Conservation (phyloP, 2,329 filamentous ascomycete species). For the Leptographium lundbergii region DNA sequence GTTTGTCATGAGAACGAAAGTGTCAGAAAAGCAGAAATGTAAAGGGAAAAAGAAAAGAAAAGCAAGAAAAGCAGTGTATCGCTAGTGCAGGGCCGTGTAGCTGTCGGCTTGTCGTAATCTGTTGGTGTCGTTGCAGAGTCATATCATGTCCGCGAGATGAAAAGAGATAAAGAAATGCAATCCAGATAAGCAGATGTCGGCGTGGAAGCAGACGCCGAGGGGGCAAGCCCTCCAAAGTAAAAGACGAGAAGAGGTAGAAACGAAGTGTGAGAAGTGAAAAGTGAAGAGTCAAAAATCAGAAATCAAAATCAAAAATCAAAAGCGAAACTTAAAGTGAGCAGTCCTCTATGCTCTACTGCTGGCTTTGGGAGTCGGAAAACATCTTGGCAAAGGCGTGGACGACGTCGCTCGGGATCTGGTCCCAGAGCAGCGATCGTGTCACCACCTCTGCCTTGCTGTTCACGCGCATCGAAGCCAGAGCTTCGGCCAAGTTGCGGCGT, state of each 20-base stretch:
- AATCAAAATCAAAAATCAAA: conserved; percentile 17
- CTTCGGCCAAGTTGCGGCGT: conserved; percentile 66
- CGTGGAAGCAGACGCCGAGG: neutral
- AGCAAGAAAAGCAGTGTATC: conserved; percentile 8
- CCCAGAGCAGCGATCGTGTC: conserved; percentile 84
- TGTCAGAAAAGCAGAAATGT: conserved; percentile 9
- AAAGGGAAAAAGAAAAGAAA: conserved; percentile 8
- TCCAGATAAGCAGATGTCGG: neutral
- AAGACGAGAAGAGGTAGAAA: neutral
- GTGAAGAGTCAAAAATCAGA: neutral
- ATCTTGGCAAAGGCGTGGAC: conserved; percentile 87
- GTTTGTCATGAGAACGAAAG: neutral
- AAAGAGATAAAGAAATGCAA: neutral
- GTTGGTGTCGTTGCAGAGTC: conserved; percentile 1
- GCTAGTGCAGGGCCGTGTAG: neutral
- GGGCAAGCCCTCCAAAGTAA: neutral
- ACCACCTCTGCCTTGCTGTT: conserved; percentile 77
- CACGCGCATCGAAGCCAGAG: conserved; percentile 66
- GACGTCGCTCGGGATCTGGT: conserved; percentile 83
- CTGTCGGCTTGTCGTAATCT: neutral
- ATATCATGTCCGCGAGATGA: conserved; percentile 2
- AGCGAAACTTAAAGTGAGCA: neutral
- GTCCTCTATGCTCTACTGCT: conserved; percentile 1
- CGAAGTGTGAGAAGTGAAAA: conserved; percentile 17
- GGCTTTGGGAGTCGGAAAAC: conserved; percentile 57